These are phyloP conservation scores for Pythium apleroticum DNA, from an alignment of 352 stramenopile genomes.

Conservation along the genomic window DNA sequence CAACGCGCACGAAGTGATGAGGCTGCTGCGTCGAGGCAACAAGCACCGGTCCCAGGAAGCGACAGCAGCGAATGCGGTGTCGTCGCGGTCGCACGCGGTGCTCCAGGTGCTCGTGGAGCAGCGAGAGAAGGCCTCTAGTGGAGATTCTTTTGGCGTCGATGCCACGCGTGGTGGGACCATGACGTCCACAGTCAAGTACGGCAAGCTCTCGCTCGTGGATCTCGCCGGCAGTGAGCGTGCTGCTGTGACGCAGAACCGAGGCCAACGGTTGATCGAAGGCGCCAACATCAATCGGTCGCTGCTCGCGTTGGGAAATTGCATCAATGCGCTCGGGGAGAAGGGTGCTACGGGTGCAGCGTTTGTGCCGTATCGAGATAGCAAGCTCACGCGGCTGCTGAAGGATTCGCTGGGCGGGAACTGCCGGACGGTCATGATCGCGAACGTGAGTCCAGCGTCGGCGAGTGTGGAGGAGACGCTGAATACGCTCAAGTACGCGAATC, in stretches of 20 bases:
- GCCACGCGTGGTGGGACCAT: conserved; percentile 21
- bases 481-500: conserved; percentile 92
- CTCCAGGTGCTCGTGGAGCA: conserved; percentile 86
- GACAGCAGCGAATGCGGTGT: conserved; percentile 87
- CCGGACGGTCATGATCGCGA: conserved; percentile 94
- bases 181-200: conserved; percentile 60
- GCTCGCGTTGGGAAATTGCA: conserved; percentile 91
- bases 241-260: conserved; percentile 88
- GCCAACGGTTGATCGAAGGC: conserved; percentile 82
- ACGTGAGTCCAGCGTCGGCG: conserved; percentile 74
- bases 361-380: conserved; percentile 90
- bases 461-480: conserved; percentile 93
- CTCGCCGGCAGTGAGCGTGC: conserved; percentile 90
- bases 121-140: conserved; percentile 38
- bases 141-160: conserved; percentile 19
- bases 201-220: conserved; percentile 91
- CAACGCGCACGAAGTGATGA: conserved; percentile 84
- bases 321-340: conserved; percentile 91
- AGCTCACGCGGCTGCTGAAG: conserved; percentile 88
- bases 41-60: conserved; percentile 86
- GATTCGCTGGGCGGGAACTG: conserved; percentile 92
- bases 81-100: conserved; percentile 88
- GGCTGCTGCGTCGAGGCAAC: conserved; percentile 84
- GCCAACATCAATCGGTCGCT: conserved; percentile 93
- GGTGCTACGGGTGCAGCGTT: conserved; percentile 39